phyloP scores from a whole-genome alignment of 2,329 filamentous ascomycete genomes.

The Pestalotiopsis sp. region DNA sequence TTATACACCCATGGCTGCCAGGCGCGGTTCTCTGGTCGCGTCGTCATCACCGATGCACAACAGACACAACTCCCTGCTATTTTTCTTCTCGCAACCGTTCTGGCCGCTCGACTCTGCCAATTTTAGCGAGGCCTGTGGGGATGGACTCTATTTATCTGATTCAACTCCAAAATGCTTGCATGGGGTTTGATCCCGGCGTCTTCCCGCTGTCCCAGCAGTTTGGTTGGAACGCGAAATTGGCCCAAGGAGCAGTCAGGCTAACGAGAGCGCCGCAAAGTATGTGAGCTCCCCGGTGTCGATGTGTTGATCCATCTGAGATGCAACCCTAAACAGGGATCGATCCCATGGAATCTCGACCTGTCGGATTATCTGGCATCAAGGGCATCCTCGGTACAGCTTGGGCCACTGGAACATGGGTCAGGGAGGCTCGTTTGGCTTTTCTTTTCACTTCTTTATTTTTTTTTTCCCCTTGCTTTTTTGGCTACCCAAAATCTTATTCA shows the following conservation, averaged over 20 bases:
- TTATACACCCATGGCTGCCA: not conserved
- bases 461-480: not conserved
- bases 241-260: not conserved
- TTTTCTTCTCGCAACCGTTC: not conserved
- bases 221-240: constrained; percentile 8
- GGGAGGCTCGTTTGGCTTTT: constrained; percentile 2
- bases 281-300: constrained; percentile 1
- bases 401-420: not conserved
- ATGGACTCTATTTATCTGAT: constrained; percentile 10
- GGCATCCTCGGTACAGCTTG: not conserved
- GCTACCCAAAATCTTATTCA: not conserved
- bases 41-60: constrained; percentile 7
- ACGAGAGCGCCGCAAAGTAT: constrained; percentile 5
- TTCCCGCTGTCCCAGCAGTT: constrained; percentile 6
- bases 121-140: constrained; percentile 3
- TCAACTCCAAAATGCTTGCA: constrained; percentile 6
- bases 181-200: constrained; percentile 3
- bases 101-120: not conserved
- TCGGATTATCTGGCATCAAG: constrained; percentile 1
- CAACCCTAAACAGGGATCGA: not conserved
- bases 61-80: constrained; percentile 1
- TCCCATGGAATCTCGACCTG: not conserved
- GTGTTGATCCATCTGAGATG: constrained; percentile 10
- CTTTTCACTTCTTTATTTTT: not conserved
- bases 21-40: not conserved